Conservation (phyloP, 2,329 filamentous ascomycete species). For the Colletotrichum cordylinicola region DNA sequence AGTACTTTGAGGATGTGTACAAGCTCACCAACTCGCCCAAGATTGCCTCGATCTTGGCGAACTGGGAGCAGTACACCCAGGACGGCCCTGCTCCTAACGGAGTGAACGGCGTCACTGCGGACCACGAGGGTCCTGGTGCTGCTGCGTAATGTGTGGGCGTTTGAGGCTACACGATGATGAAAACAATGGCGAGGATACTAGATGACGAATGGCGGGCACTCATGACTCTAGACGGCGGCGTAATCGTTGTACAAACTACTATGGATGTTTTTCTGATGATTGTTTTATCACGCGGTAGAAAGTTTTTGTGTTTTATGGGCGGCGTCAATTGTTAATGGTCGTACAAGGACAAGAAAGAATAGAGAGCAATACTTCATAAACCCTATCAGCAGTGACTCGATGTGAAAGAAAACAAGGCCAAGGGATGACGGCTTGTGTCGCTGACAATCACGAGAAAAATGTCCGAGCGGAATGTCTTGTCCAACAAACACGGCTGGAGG, state of each 20-base stretch:
- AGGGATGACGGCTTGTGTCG: not conserved
- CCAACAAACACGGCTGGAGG: not conserved
- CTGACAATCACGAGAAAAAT: not conserved
- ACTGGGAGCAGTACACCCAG: constrained; percentile 77
- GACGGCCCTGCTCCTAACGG: constrained; percentile 49
- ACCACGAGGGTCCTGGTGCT: constrained; percentile 46
- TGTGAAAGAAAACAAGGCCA: not conserved
- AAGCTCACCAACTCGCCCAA: constrained; percentile 83
- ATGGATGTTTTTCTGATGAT: not conserved
- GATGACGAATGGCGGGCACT: not conserved
- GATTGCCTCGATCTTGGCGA: constrained; percentile 82
- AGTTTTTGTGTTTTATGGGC: not conserved
- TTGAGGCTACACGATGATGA: constrained; percentile 13
- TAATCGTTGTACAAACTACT: constrained; percentile 18
- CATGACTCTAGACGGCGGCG: constrained; percentile 20
- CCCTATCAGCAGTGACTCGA: not conserved
- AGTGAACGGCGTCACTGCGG: constrained; percentile 35
- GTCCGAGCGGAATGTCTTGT: not conserved
- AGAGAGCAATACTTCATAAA: constrained; percentile 16
- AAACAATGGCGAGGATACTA: not conserved
- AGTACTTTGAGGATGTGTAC: constrained; percentile 99
- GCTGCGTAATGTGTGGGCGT: constrained; percentile 40
- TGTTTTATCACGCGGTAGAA: constrained; percentile 17
- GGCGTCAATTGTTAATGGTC: constrained; percentile 14
- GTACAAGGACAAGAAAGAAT: constrained; percentile 9